phyloP scores from a whole-genome alignment of 345 rosid species.

The Iberis pinnata region DNA sequence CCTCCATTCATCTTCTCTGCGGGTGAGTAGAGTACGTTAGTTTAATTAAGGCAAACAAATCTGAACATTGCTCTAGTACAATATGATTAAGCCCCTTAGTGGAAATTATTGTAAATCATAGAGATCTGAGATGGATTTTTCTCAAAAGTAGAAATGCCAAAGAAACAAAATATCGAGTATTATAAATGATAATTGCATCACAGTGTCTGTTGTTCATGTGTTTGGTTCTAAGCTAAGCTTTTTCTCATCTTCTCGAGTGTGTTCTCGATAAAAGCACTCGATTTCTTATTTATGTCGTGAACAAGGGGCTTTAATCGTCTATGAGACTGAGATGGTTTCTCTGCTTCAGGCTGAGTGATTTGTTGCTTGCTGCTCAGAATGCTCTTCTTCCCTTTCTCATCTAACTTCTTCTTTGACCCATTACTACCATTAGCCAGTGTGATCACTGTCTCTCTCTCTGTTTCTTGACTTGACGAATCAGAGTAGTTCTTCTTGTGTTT shows the following conservation, averaged over 20 bases:
- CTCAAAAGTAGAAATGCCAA: neutral
- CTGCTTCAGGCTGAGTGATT: conserved; percentile 19
- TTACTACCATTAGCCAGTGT: conserved; percentile 15
- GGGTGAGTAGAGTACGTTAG: neutral
- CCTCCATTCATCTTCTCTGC: too few relatives aligned
- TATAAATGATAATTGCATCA: neutral
- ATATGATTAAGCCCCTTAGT: neutral
- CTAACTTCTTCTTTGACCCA: conserved; percentile 17
- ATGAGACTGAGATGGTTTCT: conserved; percentile 16
- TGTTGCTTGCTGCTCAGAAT: conserved; percentile 10
- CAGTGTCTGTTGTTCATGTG: conserved; percentile 5
- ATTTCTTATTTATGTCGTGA: conserved; percentile 27
- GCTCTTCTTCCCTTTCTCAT: conserved; percentile 16
- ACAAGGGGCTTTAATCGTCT: conserved; percentile 20
- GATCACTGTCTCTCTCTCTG: conserved; percentile 23
- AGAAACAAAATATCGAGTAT: neutral
- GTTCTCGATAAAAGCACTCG: conserved; percentile 26
- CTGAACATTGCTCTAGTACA: conserved; percentile 17
- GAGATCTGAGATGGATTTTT: conserved; percentile 11
- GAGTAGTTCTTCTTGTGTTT: conserved; percentile 13
- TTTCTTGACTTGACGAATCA: conserved; percentile 12
- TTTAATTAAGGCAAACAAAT: conserved; percentile 5
- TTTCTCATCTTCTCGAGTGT: conserved; percentile 27
- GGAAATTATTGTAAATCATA: conserved; percentile 20
- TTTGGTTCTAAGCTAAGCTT: conserved; percentile 25